These are phyloP conservation scores for Hypoxylon sp. DNA, from an alignment of 2,329 filamentous ascomycete species.

Conservation along the genomic window DNA sequence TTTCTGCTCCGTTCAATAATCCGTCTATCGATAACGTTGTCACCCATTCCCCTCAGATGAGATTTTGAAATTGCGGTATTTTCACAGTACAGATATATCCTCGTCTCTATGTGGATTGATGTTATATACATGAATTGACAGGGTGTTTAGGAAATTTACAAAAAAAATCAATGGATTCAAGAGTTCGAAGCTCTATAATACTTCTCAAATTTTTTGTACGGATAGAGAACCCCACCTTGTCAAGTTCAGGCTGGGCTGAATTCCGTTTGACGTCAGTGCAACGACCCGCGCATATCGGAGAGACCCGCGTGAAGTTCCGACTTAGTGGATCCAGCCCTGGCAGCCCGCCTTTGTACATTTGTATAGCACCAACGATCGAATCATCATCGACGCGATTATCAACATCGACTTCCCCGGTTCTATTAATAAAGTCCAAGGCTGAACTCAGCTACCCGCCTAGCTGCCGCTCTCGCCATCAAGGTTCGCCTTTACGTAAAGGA, in stretches of 20 bases:
- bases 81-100: background rate
- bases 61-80: constrained; percentile 3
- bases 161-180: background rate
- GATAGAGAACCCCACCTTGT: constrained; percentile 38
- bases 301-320: constrained; percentile 21
- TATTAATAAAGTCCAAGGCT: constrained; percentile 32
- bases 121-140: background rate
- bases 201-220: background rate
- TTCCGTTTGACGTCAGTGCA: constrained; percentile 43
- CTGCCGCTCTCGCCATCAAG: constrained; percentile 34
- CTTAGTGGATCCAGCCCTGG: constrained; percentile 12
- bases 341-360: constrained; percentile 5
- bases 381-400: constrained; percentile 30
- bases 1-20: constrained; percentile 20
- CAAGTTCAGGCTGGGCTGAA: constrained; percentile 13
- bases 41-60: constrained; percentile 23
- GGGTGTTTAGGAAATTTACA: background rate
- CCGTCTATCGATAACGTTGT: constrained; percentile 29
- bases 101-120: background rate
- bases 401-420: constrained; percentile 14
- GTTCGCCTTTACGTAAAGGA: constrained; percentile 31
- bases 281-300: constrained; percentile 19
- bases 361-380: constrained; percentile 31
- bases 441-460: constrained; percentile 11
- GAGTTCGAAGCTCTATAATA: background rate